phyloP scores from a whole-genome alignment of 2,329 filamentous ascomycete genomes.

The Incumbomyces lentus region DNA sequence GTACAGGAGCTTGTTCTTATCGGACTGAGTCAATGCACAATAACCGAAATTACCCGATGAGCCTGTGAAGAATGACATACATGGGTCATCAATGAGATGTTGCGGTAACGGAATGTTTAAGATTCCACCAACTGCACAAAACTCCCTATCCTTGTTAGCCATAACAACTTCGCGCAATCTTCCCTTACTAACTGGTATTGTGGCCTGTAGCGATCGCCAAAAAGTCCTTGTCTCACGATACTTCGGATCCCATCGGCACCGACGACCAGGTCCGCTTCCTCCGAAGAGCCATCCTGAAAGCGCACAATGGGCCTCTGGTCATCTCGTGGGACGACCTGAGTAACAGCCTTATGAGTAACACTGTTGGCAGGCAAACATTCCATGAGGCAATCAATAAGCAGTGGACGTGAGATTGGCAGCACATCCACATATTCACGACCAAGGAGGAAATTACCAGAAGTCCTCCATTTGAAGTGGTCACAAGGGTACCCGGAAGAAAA shows the following conservation, averaged over 20 bases:
- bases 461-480: slow-evolving; percentile 25
- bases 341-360: slow-evolving; percentile 27
- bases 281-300: slow-evolving; percentile 25
- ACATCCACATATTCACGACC: slow-evolving; percentile 17
- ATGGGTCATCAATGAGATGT: slow-evolving; percentile 1
- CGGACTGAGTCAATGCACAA: not conserved
- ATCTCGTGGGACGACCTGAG: slow-evolving; percentile 20
- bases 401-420: slow-evolving; percentile 28
- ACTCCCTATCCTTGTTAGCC: not conserved
- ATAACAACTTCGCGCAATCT: not conserved
- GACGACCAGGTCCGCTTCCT: slow-evolving; percentile 30
- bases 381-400: slow-evolving; percentile 28
- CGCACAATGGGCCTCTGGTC: slow-evolving; percentile 23
- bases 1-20: not conserved
- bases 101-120: not conserved
- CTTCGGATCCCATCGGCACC: slow-evolving; percentile 33
- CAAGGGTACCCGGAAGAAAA: slow-evolving; percentile 26
- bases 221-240: slow-evolving; percentile 26
- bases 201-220: slow-evolving; percentile 13
- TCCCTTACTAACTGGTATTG: not conserved
- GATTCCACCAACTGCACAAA: not conserved
- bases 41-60: slow-evolving; percentile 1
- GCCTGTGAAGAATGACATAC: slow-evolving; percentile 1
- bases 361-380: slow-evolving; percentile 25
- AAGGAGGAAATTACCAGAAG: slow-evolving; percentile 19